Base-by-base conservation (phyloP, 2,329 filamentous ascomycete species). In the Colletotrichum liriopes region DNA sequence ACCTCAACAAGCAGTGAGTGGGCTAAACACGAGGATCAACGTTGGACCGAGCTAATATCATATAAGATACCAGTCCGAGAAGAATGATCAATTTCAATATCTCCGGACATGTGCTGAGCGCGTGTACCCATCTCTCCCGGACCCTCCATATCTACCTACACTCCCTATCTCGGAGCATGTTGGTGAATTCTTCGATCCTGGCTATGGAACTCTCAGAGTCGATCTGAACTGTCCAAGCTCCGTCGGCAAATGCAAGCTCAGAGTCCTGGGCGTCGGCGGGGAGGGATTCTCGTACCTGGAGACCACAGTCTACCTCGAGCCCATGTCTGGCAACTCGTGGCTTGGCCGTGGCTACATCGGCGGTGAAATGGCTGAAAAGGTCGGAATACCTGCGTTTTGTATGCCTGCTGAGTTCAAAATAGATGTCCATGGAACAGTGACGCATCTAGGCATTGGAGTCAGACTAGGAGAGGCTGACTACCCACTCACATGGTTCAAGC, bases 151-250 rank as follows among this genome's bases (percentile, higher is more conserved):
- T 3, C 74, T 79, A 5, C 79, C 81, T 4, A 77, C 79, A 2
- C 76, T 82, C n/a, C 82, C 83, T 75, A 80, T 84, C 77, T 79
- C 82, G 67, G 80, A 82, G 61, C 84, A 84, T 62, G 78, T 82
- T 12, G 83, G 83, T 64, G 80, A 82, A 63, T 84, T 84, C 75
- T 79, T 80, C 70, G 80, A 84, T 76, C 60, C 66, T 0, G 75
- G 76, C 18, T 78, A 77, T 26, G 76, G 76, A 0, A 71, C 68
- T 18, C 45, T 77, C 35, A 61, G 67, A 11, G 62, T 77, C 5
- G 69, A 69, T 6, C 41, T 74, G 5, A 39, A 69, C 11, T 78
- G 77, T 29, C 52, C 70, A 12, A 37, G 65, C 8, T 49, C 29
- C 5, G 35, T 54, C 1, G 74, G 68, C 2, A 35, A 63, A 2